Evolutionary conservation across 2,329 filamentous ascomycete genomes (phyloP).

Genomic region (Elsinoe necatrix): DNA sequence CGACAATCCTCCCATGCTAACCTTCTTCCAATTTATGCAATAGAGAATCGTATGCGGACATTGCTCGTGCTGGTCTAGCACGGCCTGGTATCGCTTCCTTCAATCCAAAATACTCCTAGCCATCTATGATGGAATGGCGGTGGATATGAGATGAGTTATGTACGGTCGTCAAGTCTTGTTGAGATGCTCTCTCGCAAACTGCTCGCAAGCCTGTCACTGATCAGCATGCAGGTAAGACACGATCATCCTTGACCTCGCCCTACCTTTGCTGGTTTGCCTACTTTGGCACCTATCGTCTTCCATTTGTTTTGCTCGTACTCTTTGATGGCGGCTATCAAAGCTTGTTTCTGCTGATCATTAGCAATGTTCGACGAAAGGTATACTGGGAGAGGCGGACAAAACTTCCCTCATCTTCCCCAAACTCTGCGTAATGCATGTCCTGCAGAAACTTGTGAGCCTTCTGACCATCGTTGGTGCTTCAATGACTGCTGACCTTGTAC

Average conservation of each 20-base stretch:
- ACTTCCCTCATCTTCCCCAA: slow-evolving; percentile 88
- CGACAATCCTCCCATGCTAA: slow-evolving; percentile 9
- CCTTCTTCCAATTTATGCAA: neutral
- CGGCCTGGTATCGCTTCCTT: slow-evolving; percentile 6
- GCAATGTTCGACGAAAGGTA: neutral
- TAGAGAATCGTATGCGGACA: slow-evolving; percentile 7
- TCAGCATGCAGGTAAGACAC: neutral
- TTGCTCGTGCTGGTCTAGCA: neutral
- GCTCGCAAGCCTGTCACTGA: slow-evolving; percentile 60
- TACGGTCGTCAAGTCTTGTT: slow-evolving; percentile 36
- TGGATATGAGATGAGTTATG: neutral
- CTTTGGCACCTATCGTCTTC: slow-evolving; percentile 94
- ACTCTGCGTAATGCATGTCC: slow-evolving; percentile 99
- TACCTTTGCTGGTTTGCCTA: slow-evolving; percentile 95
- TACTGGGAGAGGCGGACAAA: slow-evolving; percentile 33
- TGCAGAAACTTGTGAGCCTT: slow-evolving; percentile 30
- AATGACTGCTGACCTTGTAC: slow-evolving; percentile 66
- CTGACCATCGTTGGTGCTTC: slow-evolving; percentile 12
- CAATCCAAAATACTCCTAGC: neutral
- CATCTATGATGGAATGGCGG: slow-evolving; percentile 1
- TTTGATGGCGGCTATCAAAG: slow-evolving; percentile 86
- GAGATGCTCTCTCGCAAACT: slow-evolving; percentile 96
- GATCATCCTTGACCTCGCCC: neutral
- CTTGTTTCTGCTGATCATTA: slow-evolving; percentile 52
- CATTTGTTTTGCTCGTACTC: slow-evolving; percentile 98